A percentile compares a stretch with the other conserved stretches of the same genome.
These are phyloP conservation scores for Schwanniomyces occidentalis DNA, from an alignment of 805 yeast genomes.

Conservation along the genomic window DNA sequence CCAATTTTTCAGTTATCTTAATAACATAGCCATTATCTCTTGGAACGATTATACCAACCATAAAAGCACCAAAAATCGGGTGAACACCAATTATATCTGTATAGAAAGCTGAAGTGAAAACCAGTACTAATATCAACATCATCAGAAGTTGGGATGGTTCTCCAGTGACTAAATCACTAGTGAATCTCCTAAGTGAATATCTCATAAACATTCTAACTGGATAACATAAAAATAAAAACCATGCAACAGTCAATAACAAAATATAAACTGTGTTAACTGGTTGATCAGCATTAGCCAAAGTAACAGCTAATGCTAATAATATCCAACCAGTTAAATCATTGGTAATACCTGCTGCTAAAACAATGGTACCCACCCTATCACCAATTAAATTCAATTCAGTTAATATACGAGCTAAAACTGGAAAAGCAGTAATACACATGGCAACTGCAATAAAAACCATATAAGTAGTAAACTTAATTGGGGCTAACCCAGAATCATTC, in stretches of 20 bases:
- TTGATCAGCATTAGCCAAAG: conserved; percentile 70
- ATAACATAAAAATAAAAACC: conserved; percentile 61
- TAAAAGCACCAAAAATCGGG: conserved; percentile 83
- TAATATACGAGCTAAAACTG: conserved; percentile 76
- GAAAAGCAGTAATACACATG: conserved; percentile 82
- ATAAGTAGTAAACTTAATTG: conserved; percentile 64
- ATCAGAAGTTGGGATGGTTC: conserved; percentile 63
- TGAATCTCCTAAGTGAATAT: conserved; percentile 42
- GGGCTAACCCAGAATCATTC: conserved; percentile 24
- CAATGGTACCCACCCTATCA: conserved; percentile 69
- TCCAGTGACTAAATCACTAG: conserved; percentile 59
- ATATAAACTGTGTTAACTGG: conserved; percentile 73
- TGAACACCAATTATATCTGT: conserved; percentile 86
- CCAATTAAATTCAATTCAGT: conserved; percentile 70
- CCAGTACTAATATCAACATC: conserved; percentile 52
- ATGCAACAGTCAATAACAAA: conserved; percentile 62
- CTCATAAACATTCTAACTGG: conserved; percentile 55
- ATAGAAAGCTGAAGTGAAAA: conserved; percentile 69
- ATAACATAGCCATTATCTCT: conserved; percentile 74
- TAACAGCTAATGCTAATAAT: conserved; percentile 70
- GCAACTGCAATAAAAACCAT: conserved; percentile 85
- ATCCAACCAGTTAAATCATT: conserved; percentile 85
- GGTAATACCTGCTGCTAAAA: conserved; percentile 80
- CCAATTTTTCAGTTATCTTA: conserved; percentile 69
- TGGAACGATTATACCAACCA: conserved; percentile 75